Conservation (phyloP, 148 eudicot genomes). For the Bassia scoparia region DNA sequence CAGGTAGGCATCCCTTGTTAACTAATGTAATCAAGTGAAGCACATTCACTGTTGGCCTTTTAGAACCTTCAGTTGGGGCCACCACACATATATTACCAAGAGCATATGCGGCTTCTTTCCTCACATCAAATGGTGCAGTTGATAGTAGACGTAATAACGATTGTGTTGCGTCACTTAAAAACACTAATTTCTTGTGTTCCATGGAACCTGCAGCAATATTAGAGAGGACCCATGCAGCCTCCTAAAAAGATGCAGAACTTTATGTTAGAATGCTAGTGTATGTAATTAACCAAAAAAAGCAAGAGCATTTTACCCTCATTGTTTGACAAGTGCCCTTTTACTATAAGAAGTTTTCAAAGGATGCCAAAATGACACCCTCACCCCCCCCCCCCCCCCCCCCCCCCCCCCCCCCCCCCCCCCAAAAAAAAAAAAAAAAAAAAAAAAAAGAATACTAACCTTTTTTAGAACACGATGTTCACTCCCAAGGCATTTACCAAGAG, state of each 20-base stretch:
- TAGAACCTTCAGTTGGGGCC: slow-evolving; percentile 64
- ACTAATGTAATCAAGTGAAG: slow-evolving; percentile 85
- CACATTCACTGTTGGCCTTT: slow-evolving; percentile 58
- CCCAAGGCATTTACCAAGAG: slow-evolving; percentile 64
- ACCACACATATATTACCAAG: slow-evolving; percentile 91
- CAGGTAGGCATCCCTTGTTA: slow-evolving; percentile 67
- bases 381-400: too few relatives aligned
- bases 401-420: too few relatives aligned
- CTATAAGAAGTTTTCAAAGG: too few relatives aligned
- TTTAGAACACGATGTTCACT: slow-evolving; percentile 93
- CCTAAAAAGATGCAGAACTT: slow-evolving; percentile 39
- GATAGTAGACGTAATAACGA: slow-evolving; percentile 55
- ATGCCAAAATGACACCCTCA: too few relatives aligned
- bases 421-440: too few relatives aligned
- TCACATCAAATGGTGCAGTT: slow-evolving; percentile 78
- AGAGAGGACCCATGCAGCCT: slow-evolving; percentile 96
- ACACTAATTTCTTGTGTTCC: slow-evolving; percentile 65
- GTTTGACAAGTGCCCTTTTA: too few relatives aligned
- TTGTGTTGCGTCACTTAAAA: slow-evolving; percentile 67
- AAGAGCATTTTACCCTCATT: too few relatives aligned
- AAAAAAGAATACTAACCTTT: slow-evolving; percentile 48
- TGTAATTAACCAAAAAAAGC: too few relatives aligned
- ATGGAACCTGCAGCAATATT: slow-evolving; percentile 89
- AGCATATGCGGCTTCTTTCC: slow-evolving; percentile 88
- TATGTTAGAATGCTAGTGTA: too few relatives aligned